Conservation (phyloP, 371 early-diverging fungal species). For the Saksenaea oblongispora region DNA sequence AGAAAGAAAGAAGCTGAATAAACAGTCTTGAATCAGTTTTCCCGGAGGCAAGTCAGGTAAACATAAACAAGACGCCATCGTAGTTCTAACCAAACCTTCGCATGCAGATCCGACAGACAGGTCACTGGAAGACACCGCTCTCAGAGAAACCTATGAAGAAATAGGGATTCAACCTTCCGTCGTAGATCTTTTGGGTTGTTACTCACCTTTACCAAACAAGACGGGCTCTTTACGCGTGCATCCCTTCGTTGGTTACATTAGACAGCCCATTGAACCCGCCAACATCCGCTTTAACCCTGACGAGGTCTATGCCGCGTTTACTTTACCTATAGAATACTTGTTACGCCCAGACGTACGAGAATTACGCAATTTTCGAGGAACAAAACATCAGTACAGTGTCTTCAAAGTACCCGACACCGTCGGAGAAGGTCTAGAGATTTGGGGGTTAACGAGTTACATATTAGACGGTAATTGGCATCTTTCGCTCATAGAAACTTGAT, state of each 20-base stretch:
- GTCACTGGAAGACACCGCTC: slow-evolving; percentile 64
- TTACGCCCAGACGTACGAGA: slow-evolving; percentile 49
- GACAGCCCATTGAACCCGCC: slow-evolving; percentile 31
- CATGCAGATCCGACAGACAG: slow-evolving; percentile 54
- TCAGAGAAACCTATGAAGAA: slow-evolving; percentile 88
- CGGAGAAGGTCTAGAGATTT: slow-evolving; percentile 55
- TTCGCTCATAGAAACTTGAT: no score
- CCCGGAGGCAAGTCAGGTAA: slow-evolving; percentile 76
- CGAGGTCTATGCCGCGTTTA: slow-evolving; percentile 76
- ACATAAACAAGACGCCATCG: not conserved
- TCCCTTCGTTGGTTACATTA: slow-evolving; percentile 73
- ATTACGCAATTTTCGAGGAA: slow-evolving; percentile 61
- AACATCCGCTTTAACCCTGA: slow-evolving; percentile 53
- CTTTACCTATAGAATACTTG: slow-evolving; percentile 68
- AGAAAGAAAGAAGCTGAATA: not conserved
- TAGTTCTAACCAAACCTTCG: not conserved
- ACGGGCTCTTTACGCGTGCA: slow-evolving; percentile 67
- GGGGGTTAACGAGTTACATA: slow-evolving; percentile 87
- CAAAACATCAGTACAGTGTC: slow-evolving; percentile 60
- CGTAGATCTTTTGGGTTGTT: slow-evolving; percentile 69
- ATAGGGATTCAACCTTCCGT: slow-evolving; percentile 55
- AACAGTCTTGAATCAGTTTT: slow-evolving; percentile 46
- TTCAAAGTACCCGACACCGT: slow-evolving; percentile 57
- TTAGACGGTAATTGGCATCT: slow-evolving; percentile 49
- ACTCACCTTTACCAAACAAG: slow-evolving; percentile 69